Conservation (phyloP, 1,139 yeast genomes). For the Entelexis sorbosivorans region DNA sequence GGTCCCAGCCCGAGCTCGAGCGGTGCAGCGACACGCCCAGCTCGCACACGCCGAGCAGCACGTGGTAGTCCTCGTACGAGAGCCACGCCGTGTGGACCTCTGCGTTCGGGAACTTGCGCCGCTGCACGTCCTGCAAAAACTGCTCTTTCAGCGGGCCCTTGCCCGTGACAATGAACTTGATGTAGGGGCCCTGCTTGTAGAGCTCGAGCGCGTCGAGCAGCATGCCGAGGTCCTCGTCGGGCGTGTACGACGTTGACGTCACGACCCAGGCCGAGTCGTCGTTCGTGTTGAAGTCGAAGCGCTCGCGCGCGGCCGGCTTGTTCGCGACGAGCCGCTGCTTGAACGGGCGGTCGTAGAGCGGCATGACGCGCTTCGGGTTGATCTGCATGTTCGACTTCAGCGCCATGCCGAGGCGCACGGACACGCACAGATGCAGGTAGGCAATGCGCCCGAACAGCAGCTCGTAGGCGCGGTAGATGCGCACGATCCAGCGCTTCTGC, state of each 20-base stretch:
- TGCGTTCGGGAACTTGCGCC: conserved; percentile 35
- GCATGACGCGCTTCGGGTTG: conserved; percentile 33
- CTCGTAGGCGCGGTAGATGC: conserved; percentile 36
- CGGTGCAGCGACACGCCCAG: conserved; percentile 82
- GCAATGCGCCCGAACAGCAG: conserved; percentile 46
- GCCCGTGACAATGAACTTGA: conserved; percentile 74
- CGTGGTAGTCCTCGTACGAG: conserved; percentile 67
- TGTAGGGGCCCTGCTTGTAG: conserved; percentile 24
- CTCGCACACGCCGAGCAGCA: conserved; percentile 64
- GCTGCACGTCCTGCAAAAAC: conserved; percentile 27
- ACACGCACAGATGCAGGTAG: conserved; percentile 68
- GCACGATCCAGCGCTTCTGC: conserved; percentile 55
- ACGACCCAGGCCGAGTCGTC: conserved; percentile 35
- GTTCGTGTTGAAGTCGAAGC: conserved; percentile 44
- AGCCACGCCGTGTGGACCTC: conserved; percentile 65
- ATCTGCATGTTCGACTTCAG: conserved; percentile 47
- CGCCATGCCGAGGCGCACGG: conserved; percentile 57
- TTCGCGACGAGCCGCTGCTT: conserved; percentile 17
- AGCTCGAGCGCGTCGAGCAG: conserved; percentile 55
- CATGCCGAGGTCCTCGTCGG: conserved; percentile 77
- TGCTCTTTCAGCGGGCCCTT: conserved; percentile 66
- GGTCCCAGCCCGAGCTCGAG: conserved; percentile 84
- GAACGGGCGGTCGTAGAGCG: conserved; percentile 32
- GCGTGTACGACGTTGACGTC: conserved; percentile 88
- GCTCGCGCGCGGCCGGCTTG: conserved; percentile 11